These are phyloP conservation scores for Periconia macrospinosa DNA, from an alignment of 2,329 filamentous ascomycete species.

Conservation along the genomic window DNA sequence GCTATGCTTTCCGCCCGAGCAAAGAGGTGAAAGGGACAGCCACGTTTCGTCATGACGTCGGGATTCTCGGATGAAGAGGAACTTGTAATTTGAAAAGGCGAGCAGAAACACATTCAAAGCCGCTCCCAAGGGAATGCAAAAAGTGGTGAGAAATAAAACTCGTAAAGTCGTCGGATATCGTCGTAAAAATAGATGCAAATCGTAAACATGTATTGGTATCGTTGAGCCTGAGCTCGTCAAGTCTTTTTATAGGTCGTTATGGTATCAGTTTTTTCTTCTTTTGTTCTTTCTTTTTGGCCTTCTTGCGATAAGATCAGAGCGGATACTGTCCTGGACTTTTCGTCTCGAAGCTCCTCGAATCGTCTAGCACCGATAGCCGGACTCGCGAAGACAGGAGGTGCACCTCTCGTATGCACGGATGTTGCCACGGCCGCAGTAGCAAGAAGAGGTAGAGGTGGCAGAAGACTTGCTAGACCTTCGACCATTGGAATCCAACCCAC, in stretches of 20 bases:
- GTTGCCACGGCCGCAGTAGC: constrained; percentile 42
- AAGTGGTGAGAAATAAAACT: constrained; percentile 8
- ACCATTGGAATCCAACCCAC: constrained; percentile 44
- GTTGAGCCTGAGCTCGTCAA: constrained; percentile 42
- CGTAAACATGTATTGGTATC: constrained; percentile 32
- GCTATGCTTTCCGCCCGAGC: constrained; percentile 35
- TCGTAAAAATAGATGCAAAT: constrained; percentile 8
- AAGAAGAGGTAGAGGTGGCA: constrained; percentile 27
- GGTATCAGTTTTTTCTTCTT: constrained; percentile 16
- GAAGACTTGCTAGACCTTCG: constrained; percentile 41
- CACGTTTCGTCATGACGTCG: constrained; percentile 11
- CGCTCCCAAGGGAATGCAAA: constrained; percentile 3
- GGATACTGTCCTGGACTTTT: too few relatives aligned
- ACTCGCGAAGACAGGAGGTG: constrained; percentile 45
- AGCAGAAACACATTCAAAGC: background rate
- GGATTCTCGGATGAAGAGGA: constrained; percentile 10
- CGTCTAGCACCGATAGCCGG: constrained; percentile 38
- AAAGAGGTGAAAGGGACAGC: constrained; percentile 21
- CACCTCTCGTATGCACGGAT: constrained; percentile 49
- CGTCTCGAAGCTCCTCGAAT: background rate
- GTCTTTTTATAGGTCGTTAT: constrained; percentile 28
- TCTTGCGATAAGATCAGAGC: background rate
- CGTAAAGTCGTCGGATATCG: constrained; percentile 13
- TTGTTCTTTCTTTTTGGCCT: constrained; percentile 3
- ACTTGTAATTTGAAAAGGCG: constrained; percentile 6